Percentiles rank a stretch among this genome's conserved stretches.
These are phyloP conservation scores for Tetracentron sinense DNA, from an alignment of 164 flowering plant species.

Conservation along the genomic window DNA sequence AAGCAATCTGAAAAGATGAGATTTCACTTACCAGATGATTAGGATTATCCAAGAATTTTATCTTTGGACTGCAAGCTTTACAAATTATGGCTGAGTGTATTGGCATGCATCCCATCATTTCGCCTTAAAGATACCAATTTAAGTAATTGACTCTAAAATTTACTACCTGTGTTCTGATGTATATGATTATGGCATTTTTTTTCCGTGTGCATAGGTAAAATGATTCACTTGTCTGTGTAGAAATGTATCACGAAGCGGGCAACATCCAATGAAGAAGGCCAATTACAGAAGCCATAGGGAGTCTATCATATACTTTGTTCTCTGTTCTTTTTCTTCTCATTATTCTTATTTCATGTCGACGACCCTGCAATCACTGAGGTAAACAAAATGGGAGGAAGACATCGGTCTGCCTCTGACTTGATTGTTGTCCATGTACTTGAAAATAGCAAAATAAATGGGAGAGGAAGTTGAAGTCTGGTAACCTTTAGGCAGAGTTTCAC, in stretches of 20 bases:
- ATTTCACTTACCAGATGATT: too few relatives aligned
- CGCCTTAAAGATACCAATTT: too few relatives aligned
- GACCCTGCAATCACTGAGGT: slow-evolving; percentile 23
- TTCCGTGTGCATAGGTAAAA: too few relatives aligned
- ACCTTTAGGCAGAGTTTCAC: slow-evolving; percentile 44
- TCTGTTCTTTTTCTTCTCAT: slow-evolving; percentile 5
- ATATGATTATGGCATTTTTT: too few relatives aligned
- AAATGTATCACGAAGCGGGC: slow-evolving; percentile 50
- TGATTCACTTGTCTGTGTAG: slow-evolving; percentile 34
- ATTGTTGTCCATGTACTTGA: slow-evolving; percentile 36
- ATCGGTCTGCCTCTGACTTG: slow-evolving; percentile 56
- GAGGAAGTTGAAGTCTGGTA: slow-evolving; percentile 40
- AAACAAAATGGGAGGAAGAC: slow-evolving; percentile 18
- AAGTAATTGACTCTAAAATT: too few relatives aligned
- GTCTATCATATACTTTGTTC: slow-evolving; percentile 32
- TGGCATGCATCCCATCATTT: too few relatives aligned
- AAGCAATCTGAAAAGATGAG: too few relatives aligned
- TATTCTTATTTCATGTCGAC: slow-evolving; percentile 28
- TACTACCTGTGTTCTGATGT: too few relatives aligned
- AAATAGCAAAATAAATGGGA: slow-evolving; percentile 27
- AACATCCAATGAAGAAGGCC: slow-evolving; percentile 48
- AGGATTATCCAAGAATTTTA: too few relatives aligned
- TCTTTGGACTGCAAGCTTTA: too few relatives aligned
- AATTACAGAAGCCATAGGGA: slow-evolving; percentile 19
- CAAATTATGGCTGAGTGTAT: too few relatives aligned